These are phyloP conservation scores for Prunus kanzakura DNA, from an alignment of 306 rosid species.

Conservation along the genomic window DNA sequence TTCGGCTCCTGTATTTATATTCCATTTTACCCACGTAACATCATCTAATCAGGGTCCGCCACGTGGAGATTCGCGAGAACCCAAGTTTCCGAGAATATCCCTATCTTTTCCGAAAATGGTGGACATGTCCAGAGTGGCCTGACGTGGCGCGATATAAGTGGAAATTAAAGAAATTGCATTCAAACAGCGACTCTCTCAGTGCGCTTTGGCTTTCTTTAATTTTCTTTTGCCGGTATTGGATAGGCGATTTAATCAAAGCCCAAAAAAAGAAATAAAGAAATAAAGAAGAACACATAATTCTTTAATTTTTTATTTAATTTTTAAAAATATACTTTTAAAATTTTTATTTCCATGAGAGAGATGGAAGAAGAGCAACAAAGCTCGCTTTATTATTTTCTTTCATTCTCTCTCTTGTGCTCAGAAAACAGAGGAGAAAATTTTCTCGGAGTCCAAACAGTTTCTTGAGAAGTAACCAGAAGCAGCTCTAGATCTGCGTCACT, in stretches of 20 bases:
- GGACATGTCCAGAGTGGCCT: constrained; percentile 10
- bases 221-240: constrained; percentile 18
- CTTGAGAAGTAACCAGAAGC: background rate
- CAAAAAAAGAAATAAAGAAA: background rate
- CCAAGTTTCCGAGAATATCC: background rate
- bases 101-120: constrained; percentile 9
- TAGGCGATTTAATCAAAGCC: constrained; percentile 38
- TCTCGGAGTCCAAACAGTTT: constrained; percentile 39
- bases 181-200: constrained; percentile 31
- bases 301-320: background rate
- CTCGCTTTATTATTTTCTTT: constrained; percentile 25
- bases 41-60: background rate
- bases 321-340: too few relatives aligned
- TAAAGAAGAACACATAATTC: background rate
- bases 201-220: constrained; percentile 25
- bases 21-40: background rate
- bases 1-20: constrained; percentile 8
- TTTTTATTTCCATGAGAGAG: constrained; percentile 17
- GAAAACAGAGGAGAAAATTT: constrained; percentile 20
- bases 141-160: constrained; percentile 41
- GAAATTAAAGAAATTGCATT: constrained; percentile 11
- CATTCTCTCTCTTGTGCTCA: constrained; percentile 3
- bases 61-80: background rate
- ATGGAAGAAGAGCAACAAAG: constrained; percentile 30
- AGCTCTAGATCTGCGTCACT: constrained; percentile 46